Evolutionary conservation across 768 basidiomycete species (phyloP).

Genomic region (Infundibulicybe gibba): DNA sequence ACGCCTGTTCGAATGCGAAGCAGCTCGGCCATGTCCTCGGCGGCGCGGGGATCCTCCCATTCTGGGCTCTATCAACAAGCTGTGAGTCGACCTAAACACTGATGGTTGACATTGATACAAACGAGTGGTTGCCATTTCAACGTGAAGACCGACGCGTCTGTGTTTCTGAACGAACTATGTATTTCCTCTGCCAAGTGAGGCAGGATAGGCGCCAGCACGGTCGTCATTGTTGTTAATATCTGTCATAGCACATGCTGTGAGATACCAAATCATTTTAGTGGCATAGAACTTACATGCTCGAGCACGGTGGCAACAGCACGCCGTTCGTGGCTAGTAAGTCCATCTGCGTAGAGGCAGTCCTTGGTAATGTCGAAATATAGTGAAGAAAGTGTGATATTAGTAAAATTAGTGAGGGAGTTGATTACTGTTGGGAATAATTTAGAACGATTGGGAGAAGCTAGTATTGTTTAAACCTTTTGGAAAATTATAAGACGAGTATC

Average conservation of each 20-base stretch:
- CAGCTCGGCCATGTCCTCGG: slow-evolving; percentile 60
- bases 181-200: slow-evolving; percentile 94
- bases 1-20: slow-evolving; percentile 60
- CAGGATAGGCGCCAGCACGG: slow-evolving; percentile 77
- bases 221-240: slow-evolving; percentile 65
- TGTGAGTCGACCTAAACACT: neutral
- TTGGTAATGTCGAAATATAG: slow-evolving; percentile 92
- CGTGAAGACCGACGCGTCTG: slow-evolving; percentile 61
- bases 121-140: slow-evolving; percentile 70
- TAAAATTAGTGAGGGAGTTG: slow-evolving; percentile 69
- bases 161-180: slow-evolving; percentile 39
- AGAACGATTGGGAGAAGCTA: slow-evolving; percentile 3
- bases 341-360: slow-evolving; percentile 82
- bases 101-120: slow-evolving; percentile 17
- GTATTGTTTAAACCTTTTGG: slow-evolving; percentile 56
- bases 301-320: slow-evolving; percentile 68
- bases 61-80: slow-evolving; percentile 37
- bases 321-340: slow-evolving; percentile 45
- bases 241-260: slow-evolving; percentile 18
- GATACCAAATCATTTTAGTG: neutral
- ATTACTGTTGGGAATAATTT: slow-evolving; percentile 45
- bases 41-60: slow-evolving; percentile 61
- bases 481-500: slow-evolving; percentile 76
- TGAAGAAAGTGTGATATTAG: slow-evolving; percentile 81
- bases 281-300: slow-evolving; percentile 47